Percentiles rank a stretch among this genome's conserved stretches.
phyloP scores from a whole-genome alignment of 2,329 filamentous ascomycete species.

The Setomelanomma holmii region DNA sequence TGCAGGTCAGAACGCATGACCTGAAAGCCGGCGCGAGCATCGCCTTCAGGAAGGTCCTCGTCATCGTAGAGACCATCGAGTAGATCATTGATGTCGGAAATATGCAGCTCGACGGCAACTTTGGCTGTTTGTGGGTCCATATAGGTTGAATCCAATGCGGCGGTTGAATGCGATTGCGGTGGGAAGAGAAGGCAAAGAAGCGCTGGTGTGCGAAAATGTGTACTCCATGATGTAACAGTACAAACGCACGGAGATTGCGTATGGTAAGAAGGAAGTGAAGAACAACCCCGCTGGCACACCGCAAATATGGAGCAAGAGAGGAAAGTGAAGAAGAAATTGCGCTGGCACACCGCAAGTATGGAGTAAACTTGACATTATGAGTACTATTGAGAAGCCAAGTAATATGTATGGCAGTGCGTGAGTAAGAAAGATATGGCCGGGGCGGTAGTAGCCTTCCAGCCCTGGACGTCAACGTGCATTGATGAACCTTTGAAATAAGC shows the following conservation, averaged over 20 bases:
- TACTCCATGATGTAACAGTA: background rate
- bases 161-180: background rate
- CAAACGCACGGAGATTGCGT: background rate
- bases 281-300: background rate
- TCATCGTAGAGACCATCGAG: conserved; percentile 4
- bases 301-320: background rate
- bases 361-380: too few species aligned
- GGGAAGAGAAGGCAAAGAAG: background rate
- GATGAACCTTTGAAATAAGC: too few species aligned
- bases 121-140: conserved; percentile 22
- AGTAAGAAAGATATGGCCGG: too few species aligned
- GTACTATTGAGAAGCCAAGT: too few species aligned
- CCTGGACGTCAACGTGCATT: too few species aligned
- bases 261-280: background rate
- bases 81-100: conserved; percentile 11
- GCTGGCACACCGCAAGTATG: background rate
- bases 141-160: conserved; percentile 6
- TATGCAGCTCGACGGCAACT: conserved; percentile 18
- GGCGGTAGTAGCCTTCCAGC: too few species aligned
- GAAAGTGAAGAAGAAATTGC: background rate
- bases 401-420: too few species aligned
- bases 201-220: too few species aligned
- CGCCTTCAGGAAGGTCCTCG: conserved; percentile 1
- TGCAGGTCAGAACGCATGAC: conserved; percentile 4
- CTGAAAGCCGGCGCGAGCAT: conserved; percentile 9